Evolutionary conservation across 139 green algal genomes (phyloP), one percentile per base, ranked within the genome.

Genomic region (Deuterostichococcus epilithicus): DNA sequence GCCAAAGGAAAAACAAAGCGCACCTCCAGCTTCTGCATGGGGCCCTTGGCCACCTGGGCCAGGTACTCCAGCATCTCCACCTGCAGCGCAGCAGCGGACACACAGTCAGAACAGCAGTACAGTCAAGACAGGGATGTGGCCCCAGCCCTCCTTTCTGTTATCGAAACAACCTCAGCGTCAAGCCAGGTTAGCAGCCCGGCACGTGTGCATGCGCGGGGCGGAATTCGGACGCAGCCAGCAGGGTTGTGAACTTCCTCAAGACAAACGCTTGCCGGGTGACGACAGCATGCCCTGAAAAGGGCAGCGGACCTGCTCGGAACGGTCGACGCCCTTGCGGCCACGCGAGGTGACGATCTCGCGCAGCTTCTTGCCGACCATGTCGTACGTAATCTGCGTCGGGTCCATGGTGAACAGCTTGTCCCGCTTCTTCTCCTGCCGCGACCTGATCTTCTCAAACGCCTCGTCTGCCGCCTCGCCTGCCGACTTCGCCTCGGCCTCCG

Each of bases 31-130:
- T 87, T 78, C 84, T 99, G 96, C 0, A 86, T 82, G 8, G 91
- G 83, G 0, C 94, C 94, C 81, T 93, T 94, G 68, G 96, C 83
- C 22, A 98, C 92, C 20, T 73, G 87, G 28, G 90, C 76, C 60
- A 99, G 81, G 85, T 97, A 98, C 0, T 80, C 81, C 60, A 99
- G 90, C 91, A 97, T 97, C 81, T 99, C 95, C 25, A 98, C 88
- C 78, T 91, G 82, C 37, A 66, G 32, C 22, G 59, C 59, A 18
- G 18, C 45, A 60, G 45, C n/a, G n/a, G n/a, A n/a, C n/a, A n/a
- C n/a, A 60, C 45, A 60, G 15, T 60, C 45, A 60, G n/a, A n/a
- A n/a, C n/a, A n/a, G n/a, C n/a, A n/a, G n/a, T n/a, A n/a, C n/a
- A n/a, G n/a, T n/a, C 45, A 13, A 26, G 45, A 60, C 45, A 60